These are phyloP conservation scores for Candida krabiensis DNA, from an alignment of 805 yeast species.

Conservation along the genomic window DNA sequence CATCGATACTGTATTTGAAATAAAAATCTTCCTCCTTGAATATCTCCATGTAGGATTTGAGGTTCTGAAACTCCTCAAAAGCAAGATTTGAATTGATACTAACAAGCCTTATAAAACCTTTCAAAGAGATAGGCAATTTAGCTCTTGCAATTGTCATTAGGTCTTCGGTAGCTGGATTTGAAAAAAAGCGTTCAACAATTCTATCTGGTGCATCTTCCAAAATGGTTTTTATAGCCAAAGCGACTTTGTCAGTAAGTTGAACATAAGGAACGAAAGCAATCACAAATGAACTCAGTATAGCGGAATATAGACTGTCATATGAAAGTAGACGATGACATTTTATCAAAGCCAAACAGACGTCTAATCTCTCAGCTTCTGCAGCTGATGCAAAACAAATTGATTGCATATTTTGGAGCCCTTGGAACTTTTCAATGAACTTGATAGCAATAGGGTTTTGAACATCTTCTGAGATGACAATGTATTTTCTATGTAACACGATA, in stretches of 20 bases:
- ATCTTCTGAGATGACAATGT: constrained; percentile 37
- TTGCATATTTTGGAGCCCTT: constrained; percentile 22
- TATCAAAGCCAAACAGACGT: constrained; percentile 47
- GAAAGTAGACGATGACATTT: constrained; percentile 42
- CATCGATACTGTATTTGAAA: constrained; percentile 46
- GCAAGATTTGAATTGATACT: constrained; percentile 69
- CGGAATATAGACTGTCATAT: constrained; percentile 52
- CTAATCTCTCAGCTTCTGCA: constrained; percentile 36
- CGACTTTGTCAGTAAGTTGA: constrained; percentile 44
- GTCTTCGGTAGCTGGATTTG: constrained; percentile 42
- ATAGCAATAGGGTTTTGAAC: constrained; percentile 26
- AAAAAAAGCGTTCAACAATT: constrained; percentile 45
- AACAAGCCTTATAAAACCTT: constrained; percentile 60
- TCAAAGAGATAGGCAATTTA: constrained; percentile 67
- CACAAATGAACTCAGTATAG: constrained; percentile 46
- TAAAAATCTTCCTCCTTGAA: constrained; percentile 41
- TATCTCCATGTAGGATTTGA: constrained; percentile 62
- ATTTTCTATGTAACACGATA: constrained; percentile 54
- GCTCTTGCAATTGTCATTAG: constrained; percentile 58
- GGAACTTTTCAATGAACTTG: constrained; percentile 20
- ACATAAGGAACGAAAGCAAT: constrained; percentile 49
- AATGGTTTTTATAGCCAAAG: constrained; percentile 42
- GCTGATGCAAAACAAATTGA: constrained; percentile 36
- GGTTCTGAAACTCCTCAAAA: constrained; percentile 52
- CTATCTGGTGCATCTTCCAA: constrained; percentile 45